Conservation (phyloP, 2,329 filamentous ascomycete genomes). For the Ceratocystis colombiana region DNA sequence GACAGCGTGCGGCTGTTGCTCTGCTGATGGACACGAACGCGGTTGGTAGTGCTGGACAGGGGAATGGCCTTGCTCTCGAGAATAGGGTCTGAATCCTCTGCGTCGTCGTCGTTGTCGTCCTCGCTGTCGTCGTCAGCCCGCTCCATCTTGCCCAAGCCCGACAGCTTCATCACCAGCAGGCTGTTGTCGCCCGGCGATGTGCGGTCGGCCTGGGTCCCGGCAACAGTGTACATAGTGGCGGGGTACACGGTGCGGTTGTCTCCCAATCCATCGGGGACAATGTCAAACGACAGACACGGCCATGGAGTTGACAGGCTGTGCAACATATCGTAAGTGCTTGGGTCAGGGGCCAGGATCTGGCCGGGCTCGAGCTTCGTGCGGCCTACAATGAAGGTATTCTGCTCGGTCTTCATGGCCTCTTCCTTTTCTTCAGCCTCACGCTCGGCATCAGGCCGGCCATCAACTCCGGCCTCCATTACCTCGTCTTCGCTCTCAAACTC, state of each 20-base stretch:
- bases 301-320: slow-evolving; percentile 89
- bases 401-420: slow-evolving; percentile 85
- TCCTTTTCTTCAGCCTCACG: slow-evolving; percentile 78
- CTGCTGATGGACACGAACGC: slow-evolving; percentile 77
- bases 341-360: slow-evolving; percentile 82
- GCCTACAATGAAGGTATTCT: slow-evolving; percentile 90
- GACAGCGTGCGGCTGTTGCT: slow-evolving; percentile 74
- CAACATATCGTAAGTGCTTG: slow-evolving; percentile 95
- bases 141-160: slow-evolving; percentile 80
- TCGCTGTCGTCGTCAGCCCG: slow-evolving; percentile 53
- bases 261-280: slow-evolving; percentile 74
- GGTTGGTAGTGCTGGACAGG: slow-evolving; percentile 79
- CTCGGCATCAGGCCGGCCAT: slow-evolving; percentile 85
- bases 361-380: slow-evolving; percentile 82
- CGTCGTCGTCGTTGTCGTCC: slow-evolving; percentile 56
- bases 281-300: slow-evolving; percentile 95
- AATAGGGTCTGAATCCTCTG: slow-evolving; percentile 75
- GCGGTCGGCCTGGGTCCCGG: slow-evolving; percentile 82
- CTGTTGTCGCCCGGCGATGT: slow-evolving; percentile 74
- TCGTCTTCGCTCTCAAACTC: slow-evolving; percentile 85
- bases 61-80: slow-evolving; percentile 88
- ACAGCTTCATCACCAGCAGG: slow-evolving; percentile 93
- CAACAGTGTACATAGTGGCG: slow-evolving; percentile 87
- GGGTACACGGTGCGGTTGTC: slow-evolving; percentile 89
- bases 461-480: slow-evolving; percentile 86